Conservation (phyloP, 1,284 basidiomycete species). For the Cystobasidium sp. region DNA sequence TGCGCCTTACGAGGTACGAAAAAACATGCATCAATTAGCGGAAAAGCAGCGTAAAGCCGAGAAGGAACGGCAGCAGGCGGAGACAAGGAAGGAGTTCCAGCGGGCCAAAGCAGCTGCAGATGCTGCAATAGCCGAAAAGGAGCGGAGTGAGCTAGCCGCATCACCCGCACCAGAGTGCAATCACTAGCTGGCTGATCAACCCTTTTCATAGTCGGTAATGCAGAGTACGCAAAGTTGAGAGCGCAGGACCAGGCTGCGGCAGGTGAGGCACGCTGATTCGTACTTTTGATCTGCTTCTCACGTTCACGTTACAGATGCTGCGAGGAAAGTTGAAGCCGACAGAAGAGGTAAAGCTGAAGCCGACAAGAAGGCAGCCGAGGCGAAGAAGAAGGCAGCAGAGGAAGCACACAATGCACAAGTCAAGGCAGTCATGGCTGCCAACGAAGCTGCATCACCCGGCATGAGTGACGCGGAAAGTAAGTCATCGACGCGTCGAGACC, state of each 20-base stretch:
- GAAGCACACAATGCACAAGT: slow-evolving; percentile 19
- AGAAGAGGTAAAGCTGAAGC: neutral
- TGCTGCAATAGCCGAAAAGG: slow-evolving; percentile 15
- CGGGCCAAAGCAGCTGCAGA: slow-evolving; percentile 15
- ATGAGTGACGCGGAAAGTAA: slow-evolving; percentile 3
- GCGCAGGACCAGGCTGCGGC: neutral
- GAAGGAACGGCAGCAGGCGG: neutral
- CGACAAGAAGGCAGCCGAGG: slow-evolving; percentile 17
- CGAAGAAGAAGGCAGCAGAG: neutral
- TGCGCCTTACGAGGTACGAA: slow-evolving; percentile 7
- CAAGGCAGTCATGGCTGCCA: slow-evolving; percentile 10
- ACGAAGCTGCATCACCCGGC: neutral
- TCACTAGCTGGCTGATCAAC: neutral
- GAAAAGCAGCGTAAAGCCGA: neutral
- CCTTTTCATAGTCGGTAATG: slow-evolving; percentile 4
- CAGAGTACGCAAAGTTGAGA: slow-evolving; percentile 1
- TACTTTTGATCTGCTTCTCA: neutral
- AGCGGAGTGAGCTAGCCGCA: neutral
- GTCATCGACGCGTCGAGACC: neutral
- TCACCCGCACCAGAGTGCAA: neutral
- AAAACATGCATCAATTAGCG: neutral
- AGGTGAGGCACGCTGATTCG: neutral
- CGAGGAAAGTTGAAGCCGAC: neutral
- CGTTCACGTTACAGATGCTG: neutral
- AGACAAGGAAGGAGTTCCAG: slow-evolving; percentile 6